Conservation (phyloP, 208 protist genomes). For the Sergeia podlipaevii region DNA sequence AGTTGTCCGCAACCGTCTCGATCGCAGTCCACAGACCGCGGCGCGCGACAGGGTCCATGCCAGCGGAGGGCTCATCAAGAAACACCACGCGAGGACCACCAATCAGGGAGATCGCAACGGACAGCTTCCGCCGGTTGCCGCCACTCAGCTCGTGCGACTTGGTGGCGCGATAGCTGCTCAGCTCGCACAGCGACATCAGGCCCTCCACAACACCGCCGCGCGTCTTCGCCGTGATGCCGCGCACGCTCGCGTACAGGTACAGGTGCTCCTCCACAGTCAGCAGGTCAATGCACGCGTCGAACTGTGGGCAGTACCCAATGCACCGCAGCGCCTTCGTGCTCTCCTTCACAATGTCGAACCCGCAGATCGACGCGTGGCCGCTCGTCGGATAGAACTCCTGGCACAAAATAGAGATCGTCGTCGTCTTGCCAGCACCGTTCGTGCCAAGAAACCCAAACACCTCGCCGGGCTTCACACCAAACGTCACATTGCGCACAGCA, state of each 20-base stretch:
- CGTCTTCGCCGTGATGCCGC: slow-evolving; percentile 18
- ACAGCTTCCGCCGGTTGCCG: slow-evolving; percentile 87
- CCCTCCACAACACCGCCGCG: slow-evolving; percentile 21
- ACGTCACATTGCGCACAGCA: slow-evolving; percentile 63
- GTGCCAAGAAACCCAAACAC: slow-evolving; percentile 86
- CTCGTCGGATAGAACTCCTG: slow-evolving; percentile 64
- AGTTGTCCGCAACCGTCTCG: slow-evolving; percentile 48
- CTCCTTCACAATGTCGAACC: slow-evolving; percentile 37
- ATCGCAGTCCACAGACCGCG: slow-evolving; percentile 77
- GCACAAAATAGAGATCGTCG: slow-evolving; percentile 75
- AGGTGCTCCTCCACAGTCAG: slow-evolving; percentile 92
- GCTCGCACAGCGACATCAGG: slow-evolving; percentile 35
- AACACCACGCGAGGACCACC: slow-evolving; percentile 71
- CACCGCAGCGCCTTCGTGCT: slow-evolving; percentile 27
- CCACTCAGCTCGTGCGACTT: slow-evolving; percentile 44
- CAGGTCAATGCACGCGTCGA: slow-evolving; percentile 85
- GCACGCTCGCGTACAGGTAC: slow-evolving; percentile 68
- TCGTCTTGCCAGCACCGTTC: slow-evolving; percentile 90
- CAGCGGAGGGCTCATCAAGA: slow-evolving; percentile 86
- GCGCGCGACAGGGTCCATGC: slow-evolving; percentile 85
- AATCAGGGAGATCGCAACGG: slow-evolving; percentile 73
- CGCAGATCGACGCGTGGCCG: slow-evolving; percentile 46
- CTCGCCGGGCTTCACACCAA: slow-evolving; percentile 63
- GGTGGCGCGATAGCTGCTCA: slow-evolving; percentile 29
- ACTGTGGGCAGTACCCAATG: slow-evolving; percentile 94